Conservation (phyloP, 78 protist species). For the Dictyostelium intermedium region DNA sequence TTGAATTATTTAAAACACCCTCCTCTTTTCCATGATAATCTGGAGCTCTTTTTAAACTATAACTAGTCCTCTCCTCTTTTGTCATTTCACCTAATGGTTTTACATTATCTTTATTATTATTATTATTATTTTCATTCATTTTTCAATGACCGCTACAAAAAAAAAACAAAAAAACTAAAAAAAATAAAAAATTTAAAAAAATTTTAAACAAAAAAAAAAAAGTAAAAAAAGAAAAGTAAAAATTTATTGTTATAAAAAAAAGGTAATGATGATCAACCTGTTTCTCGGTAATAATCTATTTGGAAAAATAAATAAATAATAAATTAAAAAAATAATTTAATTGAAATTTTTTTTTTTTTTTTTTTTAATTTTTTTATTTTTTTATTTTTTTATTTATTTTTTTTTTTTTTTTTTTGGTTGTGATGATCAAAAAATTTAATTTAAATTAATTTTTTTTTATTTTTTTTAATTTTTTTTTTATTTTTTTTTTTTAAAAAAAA, state of each 20-base stretch:
- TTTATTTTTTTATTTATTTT: background rate
- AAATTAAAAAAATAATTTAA: too few species aligned
- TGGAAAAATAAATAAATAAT: too few species aligned
- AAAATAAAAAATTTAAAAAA: too few species aligned
- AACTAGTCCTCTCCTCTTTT: constrained; percentile 52
- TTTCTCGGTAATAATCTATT: too few species aligned
- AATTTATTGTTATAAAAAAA: too few species aligned
- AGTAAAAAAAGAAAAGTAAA: too few species aligned
- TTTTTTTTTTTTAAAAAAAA: background rate
- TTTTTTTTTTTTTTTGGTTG: background rate
- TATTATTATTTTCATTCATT: background rate
- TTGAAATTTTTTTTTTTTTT: too few species aligned
- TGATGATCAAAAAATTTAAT: background rate
- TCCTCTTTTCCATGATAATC: constrained; percentile 52
- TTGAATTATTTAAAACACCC: background rate
- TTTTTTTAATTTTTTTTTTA: background rate
- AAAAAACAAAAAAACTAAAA: too few species aligned
- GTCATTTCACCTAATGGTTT: constrained; percentile 46
- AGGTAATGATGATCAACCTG: too few species aligned
- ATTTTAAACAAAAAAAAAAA: too few species aligned
- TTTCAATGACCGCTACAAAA: too few species aligned
- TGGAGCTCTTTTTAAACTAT: constrained; percentile 60
- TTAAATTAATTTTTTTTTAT: background rate
- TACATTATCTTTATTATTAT: background rate
- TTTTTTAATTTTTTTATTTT: background rate